Evolutionary conservation across 768 basidiomycete species (phyloP).

Genomic region (Crassisporium funariophilum): DNA sequence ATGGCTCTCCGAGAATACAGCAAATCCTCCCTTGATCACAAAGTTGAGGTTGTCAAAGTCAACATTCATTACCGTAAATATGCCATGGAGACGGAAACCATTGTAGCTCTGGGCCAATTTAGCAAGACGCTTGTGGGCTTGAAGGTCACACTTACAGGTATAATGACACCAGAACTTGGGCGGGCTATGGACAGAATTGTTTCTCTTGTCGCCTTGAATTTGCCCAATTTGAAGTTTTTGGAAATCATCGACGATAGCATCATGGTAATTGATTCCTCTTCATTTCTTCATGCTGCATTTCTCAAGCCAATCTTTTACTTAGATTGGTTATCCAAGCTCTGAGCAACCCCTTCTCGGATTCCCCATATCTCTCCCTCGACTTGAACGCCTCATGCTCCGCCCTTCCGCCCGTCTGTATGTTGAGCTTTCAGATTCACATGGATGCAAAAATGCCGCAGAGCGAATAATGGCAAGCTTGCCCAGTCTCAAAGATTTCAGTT

Average conservation of each 20-base stretch:
- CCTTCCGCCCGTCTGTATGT: conserved; percentile 11
- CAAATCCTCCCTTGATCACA: conserved; percentile 13
- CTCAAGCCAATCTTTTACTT: too few relatives aligned
- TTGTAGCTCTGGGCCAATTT: conserved; percentile 20
- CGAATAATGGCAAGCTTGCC: conserved; percentile 13
- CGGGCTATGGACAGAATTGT: conserved; percentile 21
- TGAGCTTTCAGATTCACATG: conserved; percentile 10
- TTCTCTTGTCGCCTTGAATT: conserved; percentile 19
- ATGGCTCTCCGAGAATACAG: conserved; percentile 17
- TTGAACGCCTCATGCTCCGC: conserved; percentile 22
- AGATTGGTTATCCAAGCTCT: neutral
- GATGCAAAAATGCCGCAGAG: conserved; percentile 9
- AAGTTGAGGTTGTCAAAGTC: conserved; percentile 21
- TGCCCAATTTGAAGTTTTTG: conserved; percentile 24
- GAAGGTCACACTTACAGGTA: too few relatives aligned
- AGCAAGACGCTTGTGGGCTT: conserved; percentile 17
- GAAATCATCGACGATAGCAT: conserved; percentile 22
- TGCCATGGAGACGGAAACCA: conserved; percentile 20
- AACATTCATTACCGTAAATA: conserved; percentile 16
- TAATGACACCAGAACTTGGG: conserved; percentile 12
- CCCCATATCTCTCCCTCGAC: conserved; percentile 12
- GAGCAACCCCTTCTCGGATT: conserved; percentile 18
- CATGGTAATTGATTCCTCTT: conserved; percentile 14
- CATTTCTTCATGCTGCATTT: too few relatives aligned
- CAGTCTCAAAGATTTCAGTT: too few relatives aligned